Evolutionary conservation across 306 rosid species (phyloP).

Genomic region (Lablab purpureus): DNA sequence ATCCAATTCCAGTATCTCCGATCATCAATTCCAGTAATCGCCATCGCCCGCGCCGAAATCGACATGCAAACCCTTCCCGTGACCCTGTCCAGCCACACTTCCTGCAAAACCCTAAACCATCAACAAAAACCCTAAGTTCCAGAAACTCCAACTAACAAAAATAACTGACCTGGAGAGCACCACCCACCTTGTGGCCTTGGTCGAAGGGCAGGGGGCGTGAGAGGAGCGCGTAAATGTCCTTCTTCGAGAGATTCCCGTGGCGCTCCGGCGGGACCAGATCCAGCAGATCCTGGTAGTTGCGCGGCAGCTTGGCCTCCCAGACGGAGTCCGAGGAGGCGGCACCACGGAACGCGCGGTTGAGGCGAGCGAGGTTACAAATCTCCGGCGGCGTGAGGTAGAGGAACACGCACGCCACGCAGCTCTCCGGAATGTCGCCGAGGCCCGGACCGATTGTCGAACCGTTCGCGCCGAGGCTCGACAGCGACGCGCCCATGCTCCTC

Average conservation of each 20-base stretch:
- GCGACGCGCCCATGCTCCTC: conserved; percentile 75
- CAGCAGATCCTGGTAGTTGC: conserved; percentile 77
- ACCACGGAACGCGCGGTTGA: conserved; percentile 84
- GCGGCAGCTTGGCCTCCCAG: conserved; percentile 86
- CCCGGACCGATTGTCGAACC: conserved; percentile 69
- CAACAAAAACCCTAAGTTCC: conserved; percentile 44
- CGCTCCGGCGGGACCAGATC: conserved; percentile 64
- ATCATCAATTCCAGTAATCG: conserved; percentile 84
- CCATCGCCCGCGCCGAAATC: conserved; percentile 77
- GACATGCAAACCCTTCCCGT: conserved; percentile 73
- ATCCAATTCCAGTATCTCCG: conserved; percentile 95
- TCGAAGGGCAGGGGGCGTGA: conserved; percentile 72
- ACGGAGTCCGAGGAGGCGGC: conserved; percentile 90
- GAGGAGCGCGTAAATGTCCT: conserved; percentile 77
- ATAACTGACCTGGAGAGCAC: neutral
- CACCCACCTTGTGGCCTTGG: conserved; percentile 67
- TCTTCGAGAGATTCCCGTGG: conserved; percentile 62
- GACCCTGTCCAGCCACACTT: conserved; percentile 82
- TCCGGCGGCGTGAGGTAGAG: conserved; percentile 83
- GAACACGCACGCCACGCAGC: conserved; percentile 91
- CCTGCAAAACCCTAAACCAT: conserved; percentile 51
- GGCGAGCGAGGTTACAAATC: conserved; percentile 87
- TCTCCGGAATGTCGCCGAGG: conserved; percentile 92
- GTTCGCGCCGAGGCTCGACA: conserved; percentile 66
- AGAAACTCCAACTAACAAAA: neutral